Conservation (phyloP, 2,329 filamentous ascomycete species). For the Fusarium praegraminearum region DNA sequence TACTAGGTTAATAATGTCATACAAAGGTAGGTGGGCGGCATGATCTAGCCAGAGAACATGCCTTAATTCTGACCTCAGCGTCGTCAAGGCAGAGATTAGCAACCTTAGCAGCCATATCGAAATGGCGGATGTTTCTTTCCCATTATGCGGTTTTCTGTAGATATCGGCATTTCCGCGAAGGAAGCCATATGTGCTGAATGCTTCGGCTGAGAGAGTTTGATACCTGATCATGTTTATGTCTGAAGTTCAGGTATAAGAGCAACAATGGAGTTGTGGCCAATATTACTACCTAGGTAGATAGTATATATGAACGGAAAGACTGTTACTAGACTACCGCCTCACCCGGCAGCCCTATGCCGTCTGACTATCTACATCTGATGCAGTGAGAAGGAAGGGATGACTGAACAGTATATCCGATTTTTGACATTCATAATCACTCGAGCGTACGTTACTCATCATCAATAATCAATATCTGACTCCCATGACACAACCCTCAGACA, state of each 20-base stretch:
- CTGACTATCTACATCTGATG: not conserved
- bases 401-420: not conserved
- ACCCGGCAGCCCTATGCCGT: not conserved
- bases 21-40: no score
- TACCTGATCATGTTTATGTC: fast-evolving
- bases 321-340: not conserved
- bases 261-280: not conserved
- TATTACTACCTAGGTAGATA: not conserved
- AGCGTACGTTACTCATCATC: not conserved
- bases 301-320: not conserved
- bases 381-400: not conserved
- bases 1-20: no score
- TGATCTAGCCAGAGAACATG: no score
- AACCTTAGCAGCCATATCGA: not conserved
- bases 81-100: not conserved
- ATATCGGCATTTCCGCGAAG: not conserved
- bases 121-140: not conserved
- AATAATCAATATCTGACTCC: not conserved
- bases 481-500: not conserved
- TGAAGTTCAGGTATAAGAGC: no score
- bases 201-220: not conserved
- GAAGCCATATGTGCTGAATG: not conserved
- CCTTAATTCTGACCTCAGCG: no score
- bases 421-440: not conserved
- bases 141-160: not conserved